Conservation (phyloP, 306 rosid species). For the Dicorynia guianensis region DNA sequence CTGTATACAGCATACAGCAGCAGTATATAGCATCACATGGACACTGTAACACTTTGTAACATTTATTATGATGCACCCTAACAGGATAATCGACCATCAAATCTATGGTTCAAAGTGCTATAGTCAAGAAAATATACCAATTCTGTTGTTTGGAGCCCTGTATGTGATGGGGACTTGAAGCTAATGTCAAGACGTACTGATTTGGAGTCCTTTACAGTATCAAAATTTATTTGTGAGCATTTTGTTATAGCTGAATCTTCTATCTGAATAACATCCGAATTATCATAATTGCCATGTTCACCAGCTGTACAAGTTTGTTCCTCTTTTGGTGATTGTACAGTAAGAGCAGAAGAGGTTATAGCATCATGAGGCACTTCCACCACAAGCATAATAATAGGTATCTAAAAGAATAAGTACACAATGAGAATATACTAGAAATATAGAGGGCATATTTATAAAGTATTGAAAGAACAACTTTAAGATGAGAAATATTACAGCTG, state of each 20-base stretch:
- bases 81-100: neutral
- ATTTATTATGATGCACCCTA: too few relatives aligned
- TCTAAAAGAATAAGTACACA: slow-evolving; percentile 54
- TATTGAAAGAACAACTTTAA: slow-evolving; percentile 31
- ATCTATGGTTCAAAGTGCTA: slow-evolving; percentile 17
- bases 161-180: slow-evolving; percentile 90
- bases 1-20: too few relatives aligned
- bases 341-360: slow-evolving; percentile 62
- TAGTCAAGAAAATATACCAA: slow-evolving; percentile 60
- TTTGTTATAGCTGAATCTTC: slow-evolving; percentile 65
- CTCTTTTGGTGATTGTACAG: slow-evolving; percentile 81
- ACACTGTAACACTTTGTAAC: too few relatives aligned
- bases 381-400: slow-evolving; percentile 96
- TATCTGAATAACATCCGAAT: slow-evolving; percentile 53
- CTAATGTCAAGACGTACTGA: slow-evolving; percentile 92
- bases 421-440: slow-evolving; percentile 37
- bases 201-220: slow-evolving; percentile 58
- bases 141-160: slow-evolving; percentile 93
- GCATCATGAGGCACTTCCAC: slow-evolving; percentile 91
- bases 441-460: slow-evolving; percentile 25
- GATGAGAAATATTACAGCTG: slow-evolving; percentile 71
- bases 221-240: slow-evolving; percentile 59
- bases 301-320: slow-evolving; percentile 50
- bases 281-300: slow-evolving; percentile 56
- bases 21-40: too few relatives aligned